These are phyloP conservation scores for Ammopiptanthus mongolicus DNA, from an alignment of 306 rosid species.

Conservation along the genomic window DNA sequence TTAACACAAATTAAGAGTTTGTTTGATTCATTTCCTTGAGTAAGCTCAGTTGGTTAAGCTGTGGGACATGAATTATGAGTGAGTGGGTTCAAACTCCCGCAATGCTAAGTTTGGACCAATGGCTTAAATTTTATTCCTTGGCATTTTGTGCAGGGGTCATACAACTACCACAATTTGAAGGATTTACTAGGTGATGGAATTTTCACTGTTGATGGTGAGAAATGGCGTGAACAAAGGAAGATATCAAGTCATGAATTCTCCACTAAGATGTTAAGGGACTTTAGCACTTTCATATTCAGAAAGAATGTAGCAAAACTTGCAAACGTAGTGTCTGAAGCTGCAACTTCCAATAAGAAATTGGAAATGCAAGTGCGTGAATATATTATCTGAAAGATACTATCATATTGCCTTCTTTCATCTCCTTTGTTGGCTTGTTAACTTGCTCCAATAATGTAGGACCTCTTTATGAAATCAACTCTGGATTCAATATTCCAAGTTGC, in stretches of 20 bases:
- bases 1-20: not conserved
- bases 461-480: slow-evolving; percentile 55
- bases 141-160: slow-evolving; percentile 46
- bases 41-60: too few relatives aligned
- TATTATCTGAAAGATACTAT: not conserved
- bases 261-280: slow-evolving; percentile 57
- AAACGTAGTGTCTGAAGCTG: slow-evolving; percentile 50
- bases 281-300: slow-evolving; percentile 49
- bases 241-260: slow-evolving; percentile 73
- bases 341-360: slow-evolving; percentile 30
- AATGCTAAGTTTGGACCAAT: not conserved
- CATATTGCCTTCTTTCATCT: not conserved
- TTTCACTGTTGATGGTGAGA: slow-evolving; percentile 75
- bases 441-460: slow-evolving; percentile 32
- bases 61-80: too few relatives aligned
- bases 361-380: slow-evolving; percentile 58
- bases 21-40: too few relatives aligned
- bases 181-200: slow-evolving; percentile 92
- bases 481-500: slow-evolving; percentile 79
- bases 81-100: too few relatives aligned
- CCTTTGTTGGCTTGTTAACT: not conserved
- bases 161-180: slow-evolving; percentile 53
- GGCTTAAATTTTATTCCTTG: not conserved
- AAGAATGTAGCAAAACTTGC: slow-evolving; percentile 66
- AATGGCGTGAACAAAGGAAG: slow-evolving; percentile 84